Evolutionary conservation across 148 eudicot species (phyloP).

Genomic region (Cornus controversa): DNA sequence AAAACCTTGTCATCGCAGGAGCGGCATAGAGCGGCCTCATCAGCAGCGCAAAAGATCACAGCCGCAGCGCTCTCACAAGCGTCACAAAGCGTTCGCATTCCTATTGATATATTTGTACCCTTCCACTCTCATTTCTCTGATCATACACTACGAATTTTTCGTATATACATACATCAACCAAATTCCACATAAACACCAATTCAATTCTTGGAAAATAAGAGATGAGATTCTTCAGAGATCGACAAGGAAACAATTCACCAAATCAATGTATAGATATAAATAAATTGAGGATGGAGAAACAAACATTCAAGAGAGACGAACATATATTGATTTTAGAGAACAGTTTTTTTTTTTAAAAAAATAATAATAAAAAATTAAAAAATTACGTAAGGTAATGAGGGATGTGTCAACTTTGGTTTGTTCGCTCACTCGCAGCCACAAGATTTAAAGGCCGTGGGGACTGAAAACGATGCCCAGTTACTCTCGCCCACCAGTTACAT

Average conservation of each 20-base stretch:
- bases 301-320: too few species aligned
- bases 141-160: background rate
- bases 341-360: background rate
- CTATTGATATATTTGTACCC: too few species aligned
- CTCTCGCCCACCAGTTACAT: constrained; percentile 16
- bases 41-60: constrained; percentile 44
- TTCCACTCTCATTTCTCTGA: constrained; percentile 15
- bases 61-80: constrained; percentile 45
- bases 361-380: too few species aligned
- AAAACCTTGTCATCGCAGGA: constrained; percentile 41
- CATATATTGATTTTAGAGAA: background rate
- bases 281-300: background rate
- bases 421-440: background rate
- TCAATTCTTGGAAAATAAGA: background rate
- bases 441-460: background rate
- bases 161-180: background rate
- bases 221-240: background rate
- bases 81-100: constrained; percentile 46
- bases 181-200: background rate
- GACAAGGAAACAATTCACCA: background rate
- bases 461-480: background rate
- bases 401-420: too few species aligned
- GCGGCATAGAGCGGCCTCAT: constrained; percentile 49
- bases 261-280: background rate
- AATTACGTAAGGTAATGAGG: too few species aligned